These are phyloP conservation scores for Phytophthora colocasiae DNA, from an alignment of 352 stramenopile species.

Conservation along the genomic window DNA sequence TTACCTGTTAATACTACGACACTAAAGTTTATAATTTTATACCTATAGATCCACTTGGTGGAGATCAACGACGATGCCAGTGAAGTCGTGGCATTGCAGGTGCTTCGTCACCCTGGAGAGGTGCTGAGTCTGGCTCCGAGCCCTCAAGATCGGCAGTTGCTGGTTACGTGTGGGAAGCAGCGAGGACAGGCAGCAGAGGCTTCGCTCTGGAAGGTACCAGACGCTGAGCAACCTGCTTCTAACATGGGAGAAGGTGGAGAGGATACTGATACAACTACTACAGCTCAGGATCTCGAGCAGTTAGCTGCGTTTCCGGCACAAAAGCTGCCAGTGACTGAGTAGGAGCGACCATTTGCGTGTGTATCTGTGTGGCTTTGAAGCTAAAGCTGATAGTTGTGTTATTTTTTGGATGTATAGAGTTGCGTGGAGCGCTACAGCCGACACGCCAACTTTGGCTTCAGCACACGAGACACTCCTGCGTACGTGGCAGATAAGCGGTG, in stretches of 20 bases:
- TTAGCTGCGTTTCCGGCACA: constrained; percentile 50
- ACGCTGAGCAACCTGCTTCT: constrained; percentile 8
- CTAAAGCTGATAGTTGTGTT: constrained; percentile 1
- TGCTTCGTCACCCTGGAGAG: constrained; percentile 56
- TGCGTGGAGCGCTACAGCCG: constrained; percentile 45
- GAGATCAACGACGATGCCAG: constrained; percentile 56
- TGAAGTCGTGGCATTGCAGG: constrained; percentile 43
- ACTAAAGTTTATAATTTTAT: constrained; percentile 22
- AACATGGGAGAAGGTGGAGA: constrained; percentile 13
- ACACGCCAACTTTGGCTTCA: constrained; percentile 38
- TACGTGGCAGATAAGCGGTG: constrained; percentile 60
- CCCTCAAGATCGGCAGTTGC: constrained; percentile 52
- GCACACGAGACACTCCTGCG: constrained; percentile 56
- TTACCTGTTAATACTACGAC: neutral
- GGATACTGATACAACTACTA: neutral
- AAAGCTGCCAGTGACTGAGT: constrained; percentile 57
- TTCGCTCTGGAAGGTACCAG: constrained; percentile 59
- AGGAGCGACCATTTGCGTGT: constrained; percentile 6
- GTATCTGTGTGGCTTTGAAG: neutral
- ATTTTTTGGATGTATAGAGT: constrained; percentile 29
- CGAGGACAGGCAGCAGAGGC: constrained; percentile 42
- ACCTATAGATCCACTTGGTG: constrained; percentile 61
- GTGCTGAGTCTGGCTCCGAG: constrained; percentile 60
- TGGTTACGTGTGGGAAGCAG: constrained; percentile 65
- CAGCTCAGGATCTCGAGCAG: constrained; percentile 37